Evolutionary conservation across 441 rosid genomes (phyloP).

Genomic region (Theobroma grandiflorum): DNA sequence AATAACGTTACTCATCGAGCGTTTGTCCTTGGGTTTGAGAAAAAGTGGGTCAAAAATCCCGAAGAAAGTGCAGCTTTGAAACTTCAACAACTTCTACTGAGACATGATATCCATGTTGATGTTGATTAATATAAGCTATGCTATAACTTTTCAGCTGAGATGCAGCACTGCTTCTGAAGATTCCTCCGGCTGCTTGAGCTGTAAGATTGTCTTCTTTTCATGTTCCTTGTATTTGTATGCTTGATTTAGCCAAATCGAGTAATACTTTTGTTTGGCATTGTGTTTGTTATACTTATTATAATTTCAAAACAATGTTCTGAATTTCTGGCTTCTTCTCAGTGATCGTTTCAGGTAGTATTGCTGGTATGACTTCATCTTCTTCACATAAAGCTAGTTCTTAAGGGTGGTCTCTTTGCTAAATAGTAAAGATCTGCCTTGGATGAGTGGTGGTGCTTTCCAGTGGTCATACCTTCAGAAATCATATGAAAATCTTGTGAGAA

Average conservation of each 20-base stretch:
- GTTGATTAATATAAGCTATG: constrained; percentile 17
- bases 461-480: not conserved
- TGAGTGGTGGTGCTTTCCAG: not conserved
- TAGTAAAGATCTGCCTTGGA: not conserved
- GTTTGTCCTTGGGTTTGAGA: constrained; percentile 48
- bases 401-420: not conserved
- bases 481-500: not conserved
- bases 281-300: not conserved
- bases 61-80: constrained; percentile 42
- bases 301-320: not conserved
- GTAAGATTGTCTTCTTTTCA: constrained; percentile 23
- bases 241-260: not conserved
- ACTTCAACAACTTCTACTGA: constrained; percentile 40
- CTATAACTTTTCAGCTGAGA: constrained; percentile 8
- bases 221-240: constrained; percentile 2
- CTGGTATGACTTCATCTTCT: not conserved
- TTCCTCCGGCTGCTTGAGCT: constrained; percentile 5
- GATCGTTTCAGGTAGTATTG: not conserved
- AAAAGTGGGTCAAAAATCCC: constrained; percentile 32
- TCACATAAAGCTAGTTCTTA: not conserved
- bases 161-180: constrained; percentile 13
- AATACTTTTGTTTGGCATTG: not conserved
- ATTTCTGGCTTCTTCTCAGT: not conserved
- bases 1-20: constrained; percentile 42
- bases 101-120: constrained; percentile 28